Percentiles rank a stretch among this genome's conserved stretches.
Conservation (phyloP, 495 filamentous ascomycete genomes). For the Penicillium bovifimosum region DNA sequence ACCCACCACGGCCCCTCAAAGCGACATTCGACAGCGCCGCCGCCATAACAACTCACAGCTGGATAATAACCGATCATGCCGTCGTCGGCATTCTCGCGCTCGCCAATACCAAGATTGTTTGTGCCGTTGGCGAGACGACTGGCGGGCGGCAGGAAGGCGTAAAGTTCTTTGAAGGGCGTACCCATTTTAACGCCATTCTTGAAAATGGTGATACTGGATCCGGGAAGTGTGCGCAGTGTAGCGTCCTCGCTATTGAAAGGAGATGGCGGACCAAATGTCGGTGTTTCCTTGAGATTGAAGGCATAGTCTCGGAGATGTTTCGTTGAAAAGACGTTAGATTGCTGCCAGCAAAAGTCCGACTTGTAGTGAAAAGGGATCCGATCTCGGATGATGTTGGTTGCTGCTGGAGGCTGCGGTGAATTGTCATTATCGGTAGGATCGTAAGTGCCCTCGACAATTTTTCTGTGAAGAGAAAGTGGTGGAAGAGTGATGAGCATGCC, state of each 20-base stretch:
- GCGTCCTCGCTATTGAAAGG: constrained; percentile 62
- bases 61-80: constrained; percentile 94
- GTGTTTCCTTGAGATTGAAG: constrained; percentile 45
- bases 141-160: constrained; percentile 89
- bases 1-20: constrained; percentile 89
- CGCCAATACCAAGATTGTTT: constrained; percentile 66
- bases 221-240: constrained; percentile 74
- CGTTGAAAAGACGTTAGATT: constrained; percentile 81
- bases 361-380: constrained; percentile 92
- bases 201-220: constrained; percentile 80
- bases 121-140: constrained; percentile 55
- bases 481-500: constrained; percentile 90
- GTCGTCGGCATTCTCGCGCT: constrained; percentile 80
- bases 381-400: constrained; percentile 83
- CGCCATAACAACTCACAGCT: constrained; percentile 83
- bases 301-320: constrained; percentile 79
- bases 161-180: constrained; percentile 79
- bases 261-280: constrained; percentile 49
- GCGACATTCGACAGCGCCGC: constrained; percentile 85
- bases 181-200: constrained; percentile 87
- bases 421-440: constrained; percentile 63
- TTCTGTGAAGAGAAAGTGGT: constrained; percentile 74
- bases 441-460: constrained; percentile 79
- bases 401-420: constrained; percentile 17
- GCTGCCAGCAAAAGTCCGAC: constrained; percentile 87